phyloP scores from a whole-genome alignment of 345 rosid genomes.

The Citrus hindsii region DNA sequence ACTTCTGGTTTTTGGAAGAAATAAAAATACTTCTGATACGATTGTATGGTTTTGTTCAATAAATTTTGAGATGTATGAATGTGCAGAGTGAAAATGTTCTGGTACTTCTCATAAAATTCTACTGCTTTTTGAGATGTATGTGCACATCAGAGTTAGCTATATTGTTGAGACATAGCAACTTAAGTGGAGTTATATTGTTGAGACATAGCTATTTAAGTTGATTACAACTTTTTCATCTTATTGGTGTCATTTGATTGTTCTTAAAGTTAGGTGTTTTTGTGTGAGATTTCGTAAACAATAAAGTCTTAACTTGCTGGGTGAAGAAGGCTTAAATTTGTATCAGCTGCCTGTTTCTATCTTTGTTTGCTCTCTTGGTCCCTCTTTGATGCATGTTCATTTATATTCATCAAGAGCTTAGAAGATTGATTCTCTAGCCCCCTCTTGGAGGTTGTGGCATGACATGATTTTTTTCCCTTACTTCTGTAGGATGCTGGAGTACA shows the following conservation, averaged over 20 bases:
- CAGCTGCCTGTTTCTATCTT: background rate
- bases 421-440: background rate
- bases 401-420: background rate
- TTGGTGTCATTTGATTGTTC: background rate
- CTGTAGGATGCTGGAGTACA: constrained; percentile 96
- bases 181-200: too few species aligned
- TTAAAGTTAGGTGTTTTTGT: background rate
- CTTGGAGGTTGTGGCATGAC: background rate
- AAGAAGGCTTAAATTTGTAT: background rate
- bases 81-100: background rate
- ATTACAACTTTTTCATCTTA: background rate
- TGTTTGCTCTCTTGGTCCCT: background rate
- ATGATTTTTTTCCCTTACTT: background rate
- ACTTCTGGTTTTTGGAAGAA: too few species aligned
- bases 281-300: background rate
- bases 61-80: background rate
- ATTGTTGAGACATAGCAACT: too few species aligned
- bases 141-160: too few species aligned
- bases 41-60: background rate
- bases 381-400: background rate
- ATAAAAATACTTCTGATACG: too few species aligned
- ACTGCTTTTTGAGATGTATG: background rate
- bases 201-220: background rate
- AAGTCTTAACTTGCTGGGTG: background rate
- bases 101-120: background rate